Conservation (phyloP, 1,139 yeast species). For the Candida freyschussii region DNA sequence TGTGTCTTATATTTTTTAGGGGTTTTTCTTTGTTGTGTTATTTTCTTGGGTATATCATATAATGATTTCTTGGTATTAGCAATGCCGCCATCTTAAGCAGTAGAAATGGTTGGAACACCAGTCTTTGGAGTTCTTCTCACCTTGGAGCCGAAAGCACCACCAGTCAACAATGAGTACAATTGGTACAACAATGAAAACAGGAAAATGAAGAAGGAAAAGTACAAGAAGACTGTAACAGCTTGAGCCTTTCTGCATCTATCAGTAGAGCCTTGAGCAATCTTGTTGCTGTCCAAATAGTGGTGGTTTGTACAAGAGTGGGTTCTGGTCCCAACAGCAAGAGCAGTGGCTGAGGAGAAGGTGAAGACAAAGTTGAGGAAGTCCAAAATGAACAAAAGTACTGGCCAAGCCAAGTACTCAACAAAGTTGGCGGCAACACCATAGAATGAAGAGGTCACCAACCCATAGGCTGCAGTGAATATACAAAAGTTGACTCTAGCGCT, state of each 20-base stretch:
- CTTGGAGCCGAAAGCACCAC: constrained; percentile 71
- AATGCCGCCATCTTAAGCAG: too few species aligned
- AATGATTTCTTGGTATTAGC: too few species aligned
- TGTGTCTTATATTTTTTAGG: too few species aligned
- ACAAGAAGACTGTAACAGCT: constrained; percentile 86
- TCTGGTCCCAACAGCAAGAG: constrained; percentile 85
- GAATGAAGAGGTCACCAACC: constrained; percentile 69
- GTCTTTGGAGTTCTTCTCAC: constrained; percentile 57
- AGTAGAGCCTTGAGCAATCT: constrained; percentile 65
- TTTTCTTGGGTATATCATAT: too few species aligned
- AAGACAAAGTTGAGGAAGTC: constrained; percentile 89
- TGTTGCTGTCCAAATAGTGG: constrained; percentile 57
- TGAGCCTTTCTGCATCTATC: constrained; percentile 95
- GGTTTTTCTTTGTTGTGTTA: too few species aligned
- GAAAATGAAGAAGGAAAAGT: constrained; percentile 76
- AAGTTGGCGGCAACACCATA: constrained; percentile 80
- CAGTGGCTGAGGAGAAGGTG: constrained; percentile 92
- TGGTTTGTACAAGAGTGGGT: constrained; percentile 79
- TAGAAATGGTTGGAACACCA: constrained; percentile 86
- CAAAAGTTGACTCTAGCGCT: constrained; percentile 87
- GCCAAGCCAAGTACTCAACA: constrained; percentile 80
- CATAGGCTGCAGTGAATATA: constrained; percentile 84
- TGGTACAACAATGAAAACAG: constrained; percentile 66
- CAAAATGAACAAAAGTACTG: constrained; percentile 62
- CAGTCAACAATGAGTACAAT: constrained; percentile 48